Percentiles rank a stretch among this genome's conserved stretches.
Evolutionary conservation across 768 basidiomycete genomes (phyloP).

Genomic region (Vararia minispora): DNA sequence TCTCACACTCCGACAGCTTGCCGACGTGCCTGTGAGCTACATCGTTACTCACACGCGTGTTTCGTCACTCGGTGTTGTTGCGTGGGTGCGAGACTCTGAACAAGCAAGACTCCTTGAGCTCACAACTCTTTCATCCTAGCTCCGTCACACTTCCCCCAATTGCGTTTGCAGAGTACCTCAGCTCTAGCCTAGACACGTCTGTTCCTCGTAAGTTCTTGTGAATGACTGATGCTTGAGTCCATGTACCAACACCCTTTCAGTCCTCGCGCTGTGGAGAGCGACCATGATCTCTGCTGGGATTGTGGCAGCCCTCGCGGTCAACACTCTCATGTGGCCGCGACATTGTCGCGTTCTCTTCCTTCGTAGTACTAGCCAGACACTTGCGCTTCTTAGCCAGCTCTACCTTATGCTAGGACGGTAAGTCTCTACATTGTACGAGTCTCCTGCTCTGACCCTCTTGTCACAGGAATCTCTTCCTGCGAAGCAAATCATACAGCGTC

Average conservation of each 20-base stretch:
- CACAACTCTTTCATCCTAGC: constrained; percentile 17
- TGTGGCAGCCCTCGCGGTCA: constrained; percentile 31
- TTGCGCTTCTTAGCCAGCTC: constrained; percentile 30
- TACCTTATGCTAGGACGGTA: constrained; percentile 33
- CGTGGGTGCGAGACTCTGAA: too few relatives aligned
- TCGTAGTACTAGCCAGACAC: constrained; percentile 25
- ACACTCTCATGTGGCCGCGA: constrained; percentile 33
- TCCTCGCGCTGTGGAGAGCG: constrained; percentile 27
- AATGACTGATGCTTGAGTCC: neutral
- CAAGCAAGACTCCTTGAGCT: too few relatives aligned
- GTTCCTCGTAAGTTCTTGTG: constrained; percentile 5
- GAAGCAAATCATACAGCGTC: constrained; percentile 15
- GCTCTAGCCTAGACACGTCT: neutral
- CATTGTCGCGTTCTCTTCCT: constrained; percentile 35
- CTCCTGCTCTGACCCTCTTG: neutral
- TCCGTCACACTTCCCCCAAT: constrained; percentile 34
- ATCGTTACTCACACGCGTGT: constrained; percentile 28
- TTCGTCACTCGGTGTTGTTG: constrained; percentile 31
- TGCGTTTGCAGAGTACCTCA: constrained; percentile 22
- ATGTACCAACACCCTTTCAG: constrained; percentile 16
- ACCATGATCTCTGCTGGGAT: constrained; percentile 34
- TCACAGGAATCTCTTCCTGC: constrained; percentile 15
- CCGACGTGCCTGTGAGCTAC: constrained; percentile 36
- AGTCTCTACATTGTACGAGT: constrained; percentile 4
- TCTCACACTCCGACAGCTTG: constrained; percentile 18